phyloP scores from a whole-genome alignment of 2,329 filamentous ascomycete species.

The Teratosphaeria viscida region DNA sequence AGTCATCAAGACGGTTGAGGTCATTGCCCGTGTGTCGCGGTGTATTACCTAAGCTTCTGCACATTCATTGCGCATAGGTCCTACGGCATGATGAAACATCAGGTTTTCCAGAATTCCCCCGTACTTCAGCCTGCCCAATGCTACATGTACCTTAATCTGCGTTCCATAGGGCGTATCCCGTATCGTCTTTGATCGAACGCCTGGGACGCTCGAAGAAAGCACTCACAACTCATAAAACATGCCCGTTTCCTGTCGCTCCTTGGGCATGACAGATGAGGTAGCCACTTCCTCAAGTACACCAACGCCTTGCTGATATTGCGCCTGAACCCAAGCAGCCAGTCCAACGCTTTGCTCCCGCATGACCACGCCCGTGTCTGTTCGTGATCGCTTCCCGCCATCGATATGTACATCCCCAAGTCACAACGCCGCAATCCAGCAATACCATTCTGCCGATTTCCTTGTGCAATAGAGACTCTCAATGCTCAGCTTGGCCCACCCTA shows the following conservation, averaged over 20 bases:
- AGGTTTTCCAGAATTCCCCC: not conserved
- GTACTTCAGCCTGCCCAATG: not conserved
- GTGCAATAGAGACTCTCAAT: not conserved
- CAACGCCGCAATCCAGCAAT: not conserved
- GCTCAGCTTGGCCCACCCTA: conserved; percentile 1
- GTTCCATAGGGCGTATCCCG: not conserved
- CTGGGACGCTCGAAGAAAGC: not conserved
- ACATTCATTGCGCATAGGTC: not conserved
- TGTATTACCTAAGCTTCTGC: too few relatives aligned
- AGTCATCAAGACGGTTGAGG: too few relatives aligned
- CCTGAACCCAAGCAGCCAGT: not conserved
- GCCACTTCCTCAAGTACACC: not conserved
- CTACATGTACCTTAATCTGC: not conserved
- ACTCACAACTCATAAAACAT: not conserved
- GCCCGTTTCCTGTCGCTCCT: not conserved
- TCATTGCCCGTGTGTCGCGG: too few relatives aligned
- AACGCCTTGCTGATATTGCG: not conserved
- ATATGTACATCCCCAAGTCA: not conserved
- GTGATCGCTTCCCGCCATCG: not conserved
- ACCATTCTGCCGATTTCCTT: not conserved
- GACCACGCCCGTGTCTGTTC: not conserved
- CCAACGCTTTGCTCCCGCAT: not conserved
- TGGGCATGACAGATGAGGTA: not conserved
- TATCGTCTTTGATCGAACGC: not conserved
- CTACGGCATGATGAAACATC: not conserved